Base-by-base conservation (phyloP, 306 rosid species). In the Corylus avellana region DNA sequence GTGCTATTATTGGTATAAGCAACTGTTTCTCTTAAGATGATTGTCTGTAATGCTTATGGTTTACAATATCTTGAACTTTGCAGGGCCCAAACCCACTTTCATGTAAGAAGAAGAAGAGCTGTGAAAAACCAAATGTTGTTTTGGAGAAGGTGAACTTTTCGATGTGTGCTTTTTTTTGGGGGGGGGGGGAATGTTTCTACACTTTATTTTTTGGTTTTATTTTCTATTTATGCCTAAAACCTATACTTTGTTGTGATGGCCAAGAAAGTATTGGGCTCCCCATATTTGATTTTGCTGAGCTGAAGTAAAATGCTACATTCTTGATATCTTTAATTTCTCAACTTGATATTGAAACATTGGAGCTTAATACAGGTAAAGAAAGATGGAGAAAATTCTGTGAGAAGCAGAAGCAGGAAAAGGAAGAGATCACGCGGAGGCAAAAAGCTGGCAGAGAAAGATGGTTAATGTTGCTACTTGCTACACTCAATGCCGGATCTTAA, bases 51-150 rank as follows among this genome's bases (percentile, higher is more conserved):
- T 47, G 63, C 71, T 54, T 44, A 70, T 72, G 80, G 17, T 74
- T 37, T 47, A 68, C 3, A 20, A 47, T 27, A 17, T 58, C 72
- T 42, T 51, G 62, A 85, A 82, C 72, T 73, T 57, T 84, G 81
- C 86, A 94, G 98, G 97, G 88, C 76, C 98, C 97, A 64, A 94
- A 94, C 76, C 97, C 98, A 39, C 97, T 92, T 80, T 94, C 98
- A 14, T 88, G 93, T 84, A 86, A 85, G 90, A 90, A 87, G 88
- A 92, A 92, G 84, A 92, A 91, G 88, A 85, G 53, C 29, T 67
- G 2, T 37, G 86, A 79, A 83, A 89, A 72, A 66, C 82, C 84
- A 74, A 85, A 84, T 49, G 69, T 35, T 77, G 71, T 70, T 48
- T 57, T 80, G 9, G 53, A 2, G 14, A 89, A 92, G 97, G 98